Conservation (phyloP, 2,329 filamentous ascomycete genomes). For the Xenosphaeropsis pyriputrescens region DNA sequence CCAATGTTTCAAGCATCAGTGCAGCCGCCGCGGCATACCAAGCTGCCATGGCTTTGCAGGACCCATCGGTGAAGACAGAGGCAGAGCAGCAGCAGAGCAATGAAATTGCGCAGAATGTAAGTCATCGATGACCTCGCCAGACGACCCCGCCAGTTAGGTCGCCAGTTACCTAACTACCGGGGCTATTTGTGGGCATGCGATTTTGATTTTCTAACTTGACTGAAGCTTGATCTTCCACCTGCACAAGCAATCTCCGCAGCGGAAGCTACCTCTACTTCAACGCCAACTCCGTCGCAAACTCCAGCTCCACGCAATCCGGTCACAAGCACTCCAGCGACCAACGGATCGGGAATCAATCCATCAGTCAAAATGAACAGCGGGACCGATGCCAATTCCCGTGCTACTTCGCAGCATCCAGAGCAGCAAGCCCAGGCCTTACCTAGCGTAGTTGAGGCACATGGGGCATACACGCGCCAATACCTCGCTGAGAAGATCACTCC, state of each 20-base stretch:
- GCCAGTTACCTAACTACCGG: too few relatives aligned
- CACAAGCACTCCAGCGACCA: conserved; percentile 13
- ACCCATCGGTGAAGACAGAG: conserved; percentile 4
- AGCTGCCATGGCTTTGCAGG: conserved; percentile 13
- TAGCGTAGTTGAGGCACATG: conserved; percentile 44
- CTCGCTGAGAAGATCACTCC: conserved; percentile 58
- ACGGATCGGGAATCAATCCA: conserved; percentile 28
- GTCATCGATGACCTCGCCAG: too few relatives aligned
- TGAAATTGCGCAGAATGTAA: too few relatives aligned
- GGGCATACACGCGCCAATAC: conserved; percentile 55
- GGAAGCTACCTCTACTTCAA: too few relatives aligned
- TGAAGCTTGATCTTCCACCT: too few relatives aligned
- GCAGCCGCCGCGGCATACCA: conserved; percentile 14
- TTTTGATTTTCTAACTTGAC: not conserved
- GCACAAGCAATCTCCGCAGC: too few relatives aligned
- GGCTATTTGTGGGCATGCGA: conserved; percentile 4
- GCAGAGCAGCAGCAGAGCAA: conserved; percentile 5
- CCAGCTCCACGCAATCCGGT: conserved; percentile 5
- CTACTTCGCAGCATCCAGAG: conserved; percentile 42
- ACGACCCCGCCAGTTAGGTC: too few relatives aligned
- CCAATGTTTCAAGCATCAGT: conserved; percentile 7
- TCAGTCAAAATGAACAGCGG: conserved; percentile 23
- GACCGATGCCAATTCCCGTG: conserved; percentile 31
- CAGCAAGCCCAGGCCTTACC: conserved; percentile 34
- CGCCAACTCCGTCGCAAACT: conserved; percentile 9